These are phyloP conservation scores for Diaporthe batatas DNA, from an alignment of 2,329 filamentous ascomycete species.

Conservation along the genomic window DNA sequence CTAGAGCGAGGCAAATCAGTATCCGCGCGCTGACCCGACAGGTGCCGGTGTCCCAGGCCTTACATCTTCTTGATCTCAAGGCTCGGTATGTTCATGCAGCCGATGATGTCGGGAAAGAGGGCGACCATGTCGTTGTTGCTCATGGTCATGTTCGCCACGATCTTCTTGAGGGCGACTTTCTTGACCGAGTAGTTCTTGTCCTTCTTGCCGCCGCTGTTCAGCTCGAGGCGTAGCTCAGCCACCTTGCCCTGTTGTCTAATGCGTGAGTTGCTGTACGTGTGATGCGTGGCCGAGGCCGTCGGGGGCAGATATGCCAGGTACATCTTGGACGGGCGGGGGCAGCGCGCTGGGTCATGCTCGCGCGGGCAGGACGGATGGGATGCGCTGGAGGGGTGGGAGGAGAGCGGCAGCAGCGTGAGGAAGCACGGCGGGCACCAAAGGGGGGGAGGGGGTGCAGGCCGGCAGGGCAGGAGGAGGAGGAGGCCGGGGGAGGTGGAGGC, in stretches of 20 bases:
- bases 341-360: conserved; percentile 26
- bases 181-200: conserved; percentile 96
- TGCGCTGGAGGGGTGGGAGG: conserved; percentile 2
- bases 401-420: conserved; percentile 25
- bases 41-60: conserved; percentile 48
- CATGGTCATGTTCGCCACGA: conserved; percentile 99
- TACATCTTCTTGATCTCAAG: conserved; percentile 99
- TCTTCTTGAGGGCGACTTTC: conserved; percentile 99
- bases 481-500: neutral
- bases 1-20: conserved; percentile 59
- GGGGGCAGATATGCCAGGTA: conserved; percentile 68
- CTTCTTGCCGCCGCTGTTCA: conserved; percentile 95
- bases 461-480: neutral
- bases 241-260: conserved; percentile 93
- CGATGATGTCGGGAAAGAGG: conserved; percentile 93
- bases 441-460: neutral
- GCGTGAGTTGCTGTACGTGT: conserved; percentile 53
- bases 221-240: conserved; percentile 92
- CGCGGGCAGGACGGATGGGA: conserved; percentile 3
- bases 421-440: conserved; percentile 22
- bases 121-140: conserved; percentile 99
- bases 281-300: conserved; percentile 50
- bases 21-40: neutral
- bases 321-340: conserved; percentile 53
- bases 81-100: conserved; percentile 93